Conservation (phyloP, 768 basidiomycete genomes). For the Filobasidium floriforme region DNA sequence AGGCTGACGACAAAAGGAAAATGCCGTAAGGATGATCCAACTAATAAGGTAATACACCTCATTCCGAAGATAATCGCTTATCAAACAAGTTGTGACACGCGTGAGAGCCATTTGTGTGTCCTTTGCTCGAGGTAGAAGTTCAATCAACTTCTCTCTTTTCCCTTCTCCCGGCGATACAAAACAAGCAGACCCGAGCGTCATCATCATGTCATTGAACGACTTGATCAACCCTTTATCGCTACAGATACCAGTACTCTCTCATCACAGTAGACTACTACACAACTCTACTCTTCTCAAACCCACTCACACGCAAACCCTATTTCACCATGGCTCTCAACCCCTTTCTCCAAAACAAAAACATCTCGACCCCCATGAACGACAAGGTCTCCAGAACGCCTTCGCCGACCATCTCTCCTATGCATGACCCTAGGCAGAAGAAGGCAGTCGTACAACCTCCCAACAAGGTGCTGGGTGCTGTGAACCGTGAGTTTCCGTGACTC, state of each 20-base stretch:
- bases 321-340: slow-evolving; percentile 2
- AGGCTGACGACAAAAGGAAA: too few relatives aligned
- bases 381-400: slow-evolving; percentile 12
- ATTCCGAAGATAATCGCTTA: too few relatives aligned
- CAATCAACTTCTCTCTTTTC: neutral
- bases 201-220: neutral
- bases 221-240: neutral
- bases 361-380: slow-evolving; percentile 1
- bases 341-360: neutral
- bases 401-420: slow-evolving; percentile 37
- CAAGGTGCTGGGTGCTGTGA: slow-evolving; percentile 37
- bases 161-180: neutral
- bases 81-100: too few relatives aligned
- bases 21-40: too few relatives aligned
- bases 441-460: slow-evolving; percentile 34
- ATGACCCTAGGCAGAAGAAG: slow-evolving; percentile 41
- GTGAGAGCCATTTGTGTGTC: too few relatives aligned
- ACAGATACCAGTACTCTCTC: neutral
- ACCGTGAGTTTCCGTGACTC: slow-evolving; percentile 35
- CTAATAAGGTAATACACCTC: too few relatives aligned
- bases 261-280: neutral
- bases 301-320: neutral
- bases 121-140: slow-evolving; percentile 1
- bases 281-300: neutral
- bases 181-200: neutral